phyloP scores from a whole-genome alignment of 306 rosid genomes.

The Mucuna pruriens region DNA sequence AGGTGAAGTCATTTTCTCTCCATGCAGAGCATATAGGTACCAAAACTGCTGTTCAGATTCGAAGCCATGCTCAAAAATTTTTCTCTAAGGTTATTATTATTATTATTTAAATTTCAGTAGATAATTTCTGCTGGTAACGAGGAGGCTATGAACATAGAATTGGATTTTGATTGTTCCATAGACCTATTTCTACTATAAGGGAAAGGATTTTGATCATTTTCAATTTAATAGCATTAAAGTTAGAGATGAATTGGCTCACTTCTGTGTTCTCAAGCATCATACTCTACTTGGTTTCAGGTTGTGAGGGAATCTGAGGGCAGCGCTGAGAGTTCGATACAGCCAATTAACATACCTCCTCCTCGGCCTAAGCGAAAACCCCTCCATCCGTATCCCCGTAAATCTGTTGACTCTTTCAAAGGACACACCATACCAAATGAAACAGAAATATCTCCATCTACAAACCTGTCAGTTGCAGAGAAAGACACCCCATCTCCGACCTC shows the following conservation, averaged over 20 bases:
- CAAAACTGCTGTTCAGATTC: slow-evolving; percentile 97
- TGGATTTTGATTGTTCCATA: slow-evolving; percentile 18
- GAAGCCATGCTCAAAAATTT: slow-evolving; percentile 99
- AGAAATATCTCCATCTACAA: slow-evolving; percentile 68
- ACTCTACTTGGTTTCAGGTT: slow-evolving; percentile 60
- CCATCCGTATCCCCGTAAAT: slow-evolving; percentile 96
- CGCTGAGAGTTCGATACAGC: slow-evolving; percentile 62
- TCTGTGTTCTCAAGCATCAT: slow-evolving; percentile 19
- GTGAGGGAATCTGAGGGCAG: slow-evolving; percentile 64
- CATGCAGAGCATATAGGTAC: slow-evolving; percentile 95
- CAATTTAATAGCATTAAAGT: not conserved
- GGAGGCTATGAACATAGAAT: not conserved
- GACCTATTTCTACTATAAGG: not conserved
- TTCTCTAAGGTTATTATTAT: slow-evolving; percentile 80
- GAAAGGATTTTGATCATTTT: slow-evolving; percentile 13
- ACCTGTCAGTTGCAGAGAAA: slow-evolving; percentile 53
- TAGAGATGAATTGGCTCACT: not conserved
- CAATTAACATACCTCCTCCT: slow-evolving; percentile 91
- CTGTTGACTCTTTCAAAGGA: slow-evolving; percentile 50
- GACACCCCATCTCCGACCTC: slow-evolving; percentile 79
- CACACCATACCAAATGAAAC: slow-evolving; percentile 43
- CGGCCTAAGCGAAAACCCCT: slow-evolving; percentile 93
- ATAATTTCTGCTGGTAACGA: not conserved
- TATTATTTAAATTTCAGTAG: not conserved
- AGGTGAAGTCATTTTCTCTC: slow-evolving; percentile 49